A percentile compares a stretch with the other conserved stretches of the same genome.
These are phyloP conservation scores for Haplographium delicatum DNA, from an alignment of 495 filamentous ascomycete genomes.

Conservation along the genomic window DNA sequence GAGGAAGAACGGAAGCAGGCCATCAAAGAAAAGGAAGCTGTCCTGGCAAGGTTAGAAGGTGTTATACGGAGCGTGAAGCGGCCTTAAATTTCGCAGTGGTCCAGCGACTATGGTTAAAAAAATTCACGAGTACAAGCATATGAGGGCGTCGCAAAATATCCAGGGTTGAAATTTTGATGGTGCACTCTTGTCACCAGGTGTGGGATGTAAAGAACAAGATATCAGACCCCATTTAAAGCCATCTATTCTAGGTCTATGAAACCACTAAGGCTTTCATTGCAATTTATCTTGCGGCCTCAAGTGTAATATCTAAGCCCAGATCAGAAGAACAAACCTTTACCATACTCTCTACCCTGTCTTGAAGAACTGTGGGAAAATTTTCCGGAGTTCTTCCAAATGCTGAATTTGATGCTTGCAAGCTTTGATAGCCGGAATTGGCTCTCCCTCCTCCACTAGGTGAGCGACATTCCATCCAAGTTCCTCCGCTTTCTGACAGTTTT, in stretches of 20 bases:
- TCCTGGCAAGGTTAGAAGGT: conserved; percentile 62
- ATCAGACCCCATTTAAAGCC: background rate
- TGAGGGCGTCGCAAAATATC: conserved; percentile 22
- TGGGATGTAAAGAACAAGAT: background rate
- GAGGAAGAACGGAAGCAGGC: conserved; percentile 68
- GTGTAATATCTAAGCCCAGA: too few species aligned
- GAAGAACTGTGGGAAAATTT: conserved; percentile 74
- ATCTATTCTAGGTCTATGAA: conserved; percentile 15
- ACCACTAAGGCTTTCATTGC: background rate
- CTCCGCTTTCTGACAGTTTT: conserved; percentile 67
- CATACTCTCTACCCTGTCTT: conserved; percentile 28
- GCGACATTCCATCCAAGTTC: conserved; percentile 73
- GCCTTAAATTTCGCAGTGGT: conserved; percentile 27
- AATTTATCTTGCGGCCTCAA: too few species aligned
- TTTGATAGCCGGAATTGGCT: conserved; percentile 49
- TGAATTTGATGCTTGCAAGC: conserved; percentile 66
- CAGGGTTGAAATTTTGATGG: conserved; percentile 1
- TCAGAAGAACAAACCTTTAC: too few species aligned
- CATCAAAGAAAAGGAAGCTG: conserved; percentile 62
- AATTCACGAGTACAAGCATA: background rate
- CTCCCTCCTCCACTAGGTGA: conserved; percentile 73
- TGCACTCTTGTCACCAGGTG: background rate
- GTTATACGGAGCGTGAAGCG: conserved; percentile 56
- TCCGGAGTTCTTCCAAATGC: conserved; percentile 65
- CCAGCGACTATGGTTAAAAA: background rate